Evolutionary conservation across 345 rosid genomes (phyloP), one percentile per base, ranked within the genome.

Genomic region (Rhodamnia argentea): DNA sequence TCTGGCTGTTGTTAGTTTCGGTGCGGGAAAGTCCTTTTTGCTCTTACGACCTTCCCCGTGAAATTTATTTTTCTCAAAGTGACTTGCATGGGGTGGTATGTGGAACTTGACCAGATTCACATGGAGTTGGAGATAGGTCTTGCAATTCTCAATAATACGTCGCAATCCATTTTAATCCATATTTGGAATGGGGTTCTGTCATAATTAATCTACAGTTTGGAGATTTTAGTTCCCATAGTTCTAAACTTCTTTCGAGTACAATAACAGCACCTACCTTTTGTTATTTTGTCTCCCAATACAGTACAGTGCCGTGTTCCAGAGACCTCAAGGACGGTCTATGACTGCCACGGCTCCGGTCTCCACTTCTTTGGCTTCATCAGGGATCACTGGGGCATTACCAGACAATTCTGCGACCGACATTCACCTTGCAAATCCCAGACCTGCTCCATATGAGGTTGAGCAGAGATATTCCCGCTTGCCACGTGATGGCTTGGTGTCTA

Each of bases 401-500:
- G 92, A 91, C 87, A 87, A 88, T 90, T 91, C 92, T 29, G 40
- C 75, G 10, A 86, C 58, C 76, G 93, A 92, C 84, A 84, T 90
- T 83, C 92, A 92, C 83, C 83, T 87, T 52, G 76, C 93, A 44
- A 83, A 86, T 50, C 85, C 94, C 76, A 90, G 95, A 83, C 87
- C 93, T 5, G 84, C 84, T 57, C 88, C 93, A 64, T 94, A 88
- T 85, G 96, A 94, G 81, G 87, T 90, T 83, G 95, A 93, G 52
- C 92, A 90, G 87, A 92, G 95, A 87, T 94, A 91, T 88, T 74
- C 92, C 44, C 92, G 89, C 40, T 84, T 92, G 86, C 94, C 91
- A 89, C 95, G 92, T 53, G 94, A 93, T 89, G 95, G 95, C 60
- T 89, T 94, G 89, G 94, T 94, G 84, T 93, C 95, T 64, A 89